Conservation (phyloP, 208 protist species). For the Crithidia thermophila region DNA sequence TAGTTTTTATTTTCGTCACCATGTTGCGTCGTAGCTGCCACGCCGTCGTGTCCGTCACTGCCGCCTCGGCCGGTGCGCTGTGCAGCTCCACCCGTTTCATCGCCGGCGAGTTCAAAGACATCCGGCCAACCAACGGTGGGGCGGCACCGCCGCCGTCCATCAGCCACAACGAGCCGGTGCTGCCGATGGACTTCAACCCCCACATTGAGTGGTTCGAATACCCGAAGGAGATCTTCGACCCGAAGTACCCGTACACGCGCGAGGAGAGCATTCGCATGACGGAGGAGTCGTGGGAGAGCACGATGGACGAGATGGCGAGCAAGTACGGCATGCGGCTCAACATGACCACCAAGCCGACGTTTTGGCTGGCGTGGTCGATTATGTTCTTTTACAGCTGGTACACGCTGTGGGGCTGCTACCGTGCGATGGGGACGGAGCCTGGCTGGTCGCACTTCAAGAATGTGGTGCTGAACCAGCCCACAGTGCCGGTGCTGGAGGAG, state of each 20-base stretch:
- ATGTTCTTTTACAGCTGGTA: constrained; percentile 90
- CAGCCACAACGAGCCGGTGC: constrained; percentile 77
- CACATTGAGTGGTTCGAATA: constrained; percentile 94
- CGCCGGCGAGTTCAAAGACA: constrained; percentile 62
- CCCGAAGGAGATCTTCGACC: constrained; percentile 90
- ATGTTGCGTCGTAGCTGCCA: constrained; percentile 16
- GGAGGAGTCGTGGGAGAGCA: constrained; percentile 89
- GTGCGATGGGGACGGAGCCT: constrained; percentile 81
- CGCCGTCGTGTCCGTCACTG: neutral
- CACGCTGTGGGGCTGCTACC: constrained; percentile 90
- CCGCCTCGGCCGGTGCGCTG: neutral
- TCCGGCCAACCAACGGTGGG: constrained; percentile 30
- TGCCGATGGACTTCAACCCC: constrained; percentile 92
- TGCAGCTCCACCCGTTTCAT: constrained; percentile 26
- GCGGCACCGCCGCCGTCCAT: constrained; percentile 66
- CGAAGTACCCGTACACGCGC: constrained; percentile 90
- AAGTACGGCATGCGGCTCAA: constrained; percentile 88
- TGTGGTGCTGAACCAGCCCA: constrained; percentile 73
- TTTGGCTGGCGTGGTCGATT: constrained; percentile 86
- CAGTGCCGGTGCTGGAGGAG: constrained; percentile 81
- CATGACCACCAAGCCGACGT: constrained; percentile 84
- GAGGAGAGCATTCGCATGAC: constrained; percentile 92
- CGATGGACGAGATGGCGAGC: constrained; percentile 91
- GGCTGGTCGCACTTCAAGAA: constrained; percentile 81
- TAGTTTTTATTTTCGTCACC: too few species aligned